A percentile compares a stretch with the other conserved stretches of the same genome.
These are phyloP conservation scores for Microsporum canis DNA, from an alignment of 2,329 filamentous ascomycete genomes.

Conservation along the genomic window DNA sequence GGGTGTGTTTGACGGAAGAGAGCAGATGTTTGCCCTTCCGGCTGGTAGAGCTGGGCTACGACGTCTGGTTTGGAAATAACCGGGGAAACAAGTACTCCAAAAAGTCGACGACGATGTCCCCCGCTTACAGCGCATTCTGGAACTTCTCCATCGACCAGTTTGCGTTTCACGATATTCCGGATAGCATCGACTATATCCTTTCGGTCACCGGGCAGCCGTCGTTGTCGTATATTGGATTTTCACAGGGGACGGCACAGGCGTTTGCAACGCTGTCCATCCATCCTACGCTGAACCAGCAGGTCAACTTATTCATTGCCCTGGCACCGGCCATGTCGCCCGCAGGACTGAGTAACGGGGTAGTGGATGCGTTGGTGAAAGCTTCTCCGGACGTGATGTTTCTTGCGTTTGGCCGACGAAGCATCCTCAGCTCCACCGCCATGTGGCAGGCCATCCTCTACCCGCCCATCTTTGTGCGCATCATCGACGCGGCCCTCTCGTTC, in stretches of 20 bases:
- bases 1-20: slow-evolving; percentile 83
- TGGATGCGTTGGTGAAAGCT: slow-evolving; percentile 85
- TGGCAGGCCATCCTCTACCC: slow-evolving; percentile 96
- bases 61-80: slow-evolving; percentile 97
- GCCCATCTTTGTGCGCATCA: slow-evolving; percentile 77
- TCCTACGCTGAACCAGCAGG: slow-evolving; percentile 78
- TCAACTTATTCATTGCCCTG: slow-evolving; percentile 91
- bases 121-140: slow-evolving; percentile 73
- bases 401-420: slow-evolving; percentile 81
- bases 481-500: slow-evolving; percentile 69
- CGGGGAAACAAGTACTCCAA: slow-evolving; percentile 99
- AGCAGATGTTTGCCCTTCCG: slow-evolving; percentile 79
- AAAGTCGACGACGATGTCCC: slow-evolving; percentile 68
- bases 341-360: slow-evolving; percentile 76
- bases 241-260: slow-evolving; percentile 90
- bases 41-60: slow-evolving; percentile 80
- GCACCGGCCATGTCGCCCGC: slow-evolving; percentile 95
- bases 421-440: slow-evolving; percentile 86
- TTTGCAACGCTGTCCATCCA: slow-evolving; percentile 91
- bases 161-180: slow-evolving; percentile 91
- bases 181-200: slow-evolving; percentile 86
- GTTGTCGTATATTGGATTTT: slow-evolving; percentile 92
- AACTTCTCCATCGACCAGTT: slow-evolving; percentile 98
- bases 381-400: slow-evolving; percentile 88
- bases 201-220: slow-evolving; percentile 70